These are phyloP conservation scores for Solanum microdontum DNA, from an alignment of 257 asterid genomes.

Conservation along the genomic window DNA sequence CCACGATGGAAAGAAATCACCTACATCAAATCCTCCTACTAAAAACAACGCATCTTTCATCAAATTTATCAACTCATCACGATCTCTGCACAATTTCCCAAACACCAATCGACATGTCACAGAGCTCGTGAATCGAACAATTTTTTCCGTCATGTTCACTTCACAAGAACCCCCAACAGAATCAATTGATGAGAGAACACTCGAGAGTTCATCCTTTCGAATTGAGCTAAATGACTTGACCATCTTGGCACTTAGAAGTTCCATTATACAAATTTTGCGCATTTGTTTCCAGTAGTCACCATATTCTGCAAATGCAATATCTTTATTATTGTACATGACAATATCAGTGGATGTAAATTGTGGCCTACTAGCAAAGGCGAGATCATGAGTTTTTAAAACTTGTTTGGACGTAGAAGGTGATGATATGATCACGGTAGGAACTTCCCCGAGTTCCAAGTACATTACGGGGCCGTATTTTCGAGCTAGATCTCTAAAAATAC, in stretches of 20 bases:
- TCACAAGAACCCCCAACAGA: neutral
- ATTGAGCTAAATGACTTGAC: neutral
- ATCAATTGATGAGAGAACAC: neutral
- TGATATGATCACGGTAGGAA: slow-evolving; percentile 2
- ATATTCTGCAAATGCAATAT: slow-evolving; percentile 7
- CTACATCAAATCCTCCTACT: neutral
- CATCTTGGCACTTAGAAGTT: neutral
- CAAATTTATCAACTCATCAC: neutral
- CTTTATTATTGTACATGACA: slow-evolving; percentile 18
- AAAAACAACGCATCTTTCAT: neutral
- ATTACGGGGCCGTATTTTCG: neutral
- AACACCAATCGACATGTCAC: neutral
- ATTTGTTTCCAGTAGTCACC: slow-evolving; percentile 15
- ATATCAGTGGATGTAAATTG: slow-evolving; percentile 16
- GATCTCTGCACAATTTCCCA: slow-evolving; percentile 4
- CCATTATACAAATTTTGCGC: neutral
- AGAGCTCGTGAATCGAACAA: neutral
- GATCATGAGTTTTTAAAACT: slow-evolving; percentile 22
- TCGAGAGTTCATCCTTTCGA: neutral
- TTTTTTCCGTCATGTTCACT: slow-evolving; percentile 2
- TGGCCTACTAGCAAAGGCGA: slow-evolving; percentile 26
- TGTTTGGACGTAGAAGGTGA: neutral
- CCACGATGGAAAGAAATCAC: neutral
- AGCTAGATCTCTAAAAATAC: neutral
- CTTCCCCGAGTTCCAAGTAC: neutral